These are phyloP conservation scores for Amanita polypyramis DNA, from an alignment of 768 basidiomycete genomes.

Conservation along the genomic window DNA sequence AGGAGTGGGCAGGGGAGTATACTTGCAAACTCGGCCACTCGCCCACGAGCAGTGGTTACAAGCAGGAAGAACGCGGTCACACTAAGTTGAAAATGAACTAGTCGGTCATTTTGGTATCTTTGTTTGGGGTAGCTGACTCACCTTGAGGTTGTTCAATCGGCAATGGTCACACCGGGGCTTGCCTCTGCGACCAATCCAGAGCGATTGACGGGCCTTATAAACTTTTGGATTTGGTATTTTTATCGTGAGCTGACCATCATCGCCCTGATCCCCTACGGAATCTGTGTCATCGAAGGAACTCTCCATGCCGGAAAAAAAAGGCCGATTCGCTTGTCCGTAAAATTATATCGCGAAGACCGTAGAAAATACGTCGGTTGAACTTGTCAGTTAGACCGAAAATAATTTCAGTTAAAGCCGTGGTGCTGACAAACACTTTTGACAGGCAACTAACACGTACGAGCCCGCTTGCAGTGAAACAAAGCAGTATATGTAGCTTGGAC, in stretches of 20 bases:
- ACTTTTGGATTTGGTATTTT: slow-evolving; percentile 59
- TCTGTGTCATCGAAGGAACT: slow-evolving; percentile 26
- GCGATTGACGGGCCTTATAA: slow-evolving; percentile 59
- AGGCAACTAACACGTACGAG: neutral
- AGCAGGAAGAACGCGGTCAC: slow-evolving; percentile 58
- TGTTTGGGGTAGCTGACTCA: slow-evolving; percentile 21
- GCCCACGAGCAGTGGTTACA: slow-evolving; percentile 68
- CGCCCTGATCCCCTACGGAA: slow-evolving; percentile 27
- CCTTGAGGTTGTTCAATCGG: slow-evolving; percentile 63
- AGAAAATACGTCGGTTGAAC: neutral
- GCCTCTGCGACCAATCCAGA: slow-evolving; percentile 66
- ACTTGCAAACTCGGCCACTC: slow-evolving; percentile 53
- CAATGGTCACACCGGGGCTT: slow-evolving; percentile 71
- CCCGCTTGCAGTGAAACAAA: slow-evolving; percentile 5
- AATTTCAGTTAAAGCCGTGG: neutral
- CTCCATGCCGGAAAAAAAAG: slow-evolving; percentile 15
- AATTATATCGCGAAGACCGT: neutral
- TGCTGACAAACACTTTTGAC: neutral
- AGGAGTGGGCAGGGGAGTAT: slow-evolving; percentile 65
- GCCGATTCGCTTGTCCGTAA: neutral
- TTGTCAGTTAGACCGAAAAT: neutral
- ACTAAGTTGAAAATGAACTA: slow-evolving; percentile 27
- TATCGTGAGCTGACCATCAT: slow-evolving; percentile 48
- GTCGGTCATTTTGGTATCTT: neutral
- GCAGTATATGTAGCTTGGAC: neutral